phyloP scores from a whole-genome alignment of 2,329 filamentous ascomycete species.

The Penicillium sp. region DNA sequence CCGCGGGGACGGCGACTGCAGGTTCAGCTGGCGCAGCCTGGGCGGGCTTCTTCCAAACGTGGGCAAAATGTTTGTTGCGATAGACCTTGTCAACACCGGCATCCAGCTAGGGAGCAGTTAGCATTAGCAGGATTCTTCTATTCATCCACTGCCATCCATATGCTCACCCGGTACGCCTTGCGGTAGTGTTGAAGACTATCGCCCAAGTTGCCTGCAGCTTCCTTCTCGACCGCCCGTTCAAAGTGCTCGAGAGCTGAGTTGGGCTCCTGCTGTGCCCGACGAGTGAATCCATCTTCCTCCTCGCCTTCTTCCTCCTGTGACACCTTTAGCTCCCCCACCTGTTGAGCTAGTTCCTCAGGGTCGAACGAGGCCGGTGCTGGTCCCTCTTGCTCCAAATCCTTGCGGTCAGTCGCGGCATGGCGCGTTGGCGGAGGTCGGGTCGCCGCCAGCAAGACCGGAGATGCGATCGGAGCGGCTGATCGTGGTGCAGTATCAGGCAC shows the following conservation, averaged over 20 bases:
- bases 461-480: conserved; percentile 10
- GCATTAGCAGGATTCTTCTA: not conserved
- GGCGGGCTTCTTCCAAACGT: conserved; percentile 54
- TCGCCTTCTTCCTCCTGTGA: conserved; percentile 38
- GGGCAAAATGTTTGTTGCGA: conserved; percentile 86
- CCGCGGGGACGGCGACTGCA: conserved; percentile 52
- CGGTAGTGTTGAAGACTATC: conserved; percentile 88
- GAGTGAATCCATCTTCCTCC: conserved; percentile 43
- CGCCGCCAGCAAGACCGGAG: conserved; percentile 28
- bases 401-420: conserved; percentile 41
- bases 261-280: conserved; percentile 52
- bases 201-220: conserved; percentile 79
- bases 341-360: conserved; percentile 38
- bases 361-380: conserved; percentile 26
- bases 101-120: conserved; percentile 65
- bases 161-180: conserved; percentile 75
- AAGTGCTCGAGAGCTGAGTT: conserved; percentile 87
- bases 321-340: conserved; percentile 40
- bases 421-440: conserved; percentile 39
- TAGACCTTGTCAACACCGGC: conserved; percentile 80
- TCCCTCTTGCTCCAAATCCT: conserved; percentile 42
- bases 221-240: conserved; percentile 86
- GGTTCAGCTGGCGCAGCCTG: conserved; percentile 51
- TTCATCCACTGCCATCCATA: conserved; percentile 1
- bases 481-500: conserved; percentile 12